Evolutionary conservation across 495 filamentous ascomycete genomes (phyloP).

Genomic region (Penicillium malachiteum): DNA sequence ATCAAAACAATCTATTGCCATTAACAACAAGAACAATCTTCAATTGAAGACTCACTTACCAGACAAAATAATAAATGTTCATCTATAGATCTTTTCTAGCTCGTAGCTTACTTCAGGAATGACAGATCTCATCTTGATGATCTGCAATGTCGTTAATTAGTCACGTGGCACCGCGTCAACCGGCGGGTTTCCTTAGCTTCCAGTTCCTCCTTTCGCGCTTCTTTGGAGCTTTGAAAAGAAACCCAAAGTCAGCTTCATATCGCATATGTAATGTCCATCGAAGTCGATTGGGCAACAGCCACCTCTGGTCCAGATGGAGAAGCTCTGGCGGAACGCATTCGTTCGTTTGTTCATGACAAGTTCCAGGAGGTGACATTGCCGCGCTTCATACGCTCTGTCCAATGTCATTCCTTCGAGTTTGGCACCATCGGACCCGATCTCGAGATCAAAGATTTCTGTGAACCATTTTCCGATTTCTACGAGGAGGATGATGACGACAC

Average conservation of each 20-base stretch:
- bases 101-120: neutral
- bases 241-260: conserved; percentile 3
- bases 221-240: neutral
- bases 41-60: neutral
- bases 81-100: neutral
- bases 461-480: conserved; percentile 95
- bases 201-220: neutral
- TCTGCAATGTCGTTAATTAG: conserved; percentile 11
- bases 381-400: conserved; percentile 93
- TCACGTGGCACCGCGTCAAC: conserved; percentile 17
- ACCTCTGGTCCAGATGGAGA: conserved; percentile 86
- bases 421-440: conserved; percentile 78
- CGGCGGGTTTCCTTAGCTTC: conserved; percentile 1
- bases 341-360: conserved; percentile 89
- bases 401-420: conserved; percentile 92
- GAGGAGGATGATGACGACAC: conserved; percentile 68
- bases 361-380: conserved; percentile 91
- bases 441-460: conserved; percentile 93
- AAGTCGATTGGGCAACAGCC: conserved; percentile 90
- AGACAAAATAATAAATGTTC: neutral
- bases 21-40: neutral
- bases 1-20: neutral
- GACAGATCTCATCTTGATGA: neutral
- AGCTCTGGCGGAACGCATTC: conserved; percentile 78
- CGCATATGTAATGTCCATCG: conserved; percentile 82